Evolutionary conservation across 768 basidiomycete species (phyloP).

Genomic region (Tephrocybe sp.): DNA sequence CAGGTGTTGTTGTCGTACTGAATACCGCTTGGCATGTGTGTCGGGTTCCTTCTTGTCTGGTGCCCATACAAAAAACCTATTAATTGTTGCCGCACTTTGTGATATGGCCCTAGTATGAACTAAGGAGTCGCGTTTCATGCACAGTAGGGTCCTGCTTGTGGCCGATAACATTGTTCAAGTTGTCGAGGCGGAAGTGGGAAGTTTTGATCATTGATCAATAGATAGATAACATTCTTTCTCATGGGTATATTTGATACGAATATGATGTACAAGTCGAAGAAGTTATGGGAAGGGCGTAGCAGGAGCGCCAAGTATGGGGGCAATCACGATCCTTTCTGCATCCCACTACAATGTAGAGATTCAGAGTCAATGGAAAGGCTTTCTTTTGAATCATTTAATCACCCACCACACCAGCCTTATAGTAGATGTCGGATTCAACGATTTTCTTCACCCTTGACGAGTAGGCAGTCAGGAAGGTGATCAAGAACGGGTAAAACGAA

Average conservation of each 20-base stretch:
- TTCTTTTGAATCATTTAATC: background rate
- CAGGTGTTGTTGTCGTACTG: slow-evolving; percentile 47
- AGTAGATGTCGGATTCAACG: slow-evolving; percentile 43
- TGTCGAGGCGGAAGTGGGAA: background rate
- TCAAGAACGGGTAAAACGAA: background rate
- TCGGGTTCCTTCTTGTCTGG: slow-evolving; percentile 51
- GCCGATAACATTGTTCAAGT: background rate
- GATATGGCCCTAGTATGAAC: slow-evolving; percentile 8
- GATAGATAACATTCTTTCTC: background rate
- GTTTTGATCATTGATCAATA: background rate
- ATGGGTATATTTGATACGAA: background rate
- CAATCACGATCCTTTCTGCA: slow-evolving; percentile 48
- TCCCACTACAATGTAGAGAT: slow-evolving; percentile 52
- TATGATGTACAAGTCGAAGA: background rate
- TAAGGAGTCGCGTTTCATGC: background rate
- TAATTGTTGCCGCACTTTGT: slow-evolving; percentile 5
- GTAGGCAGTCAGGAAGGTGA: background rate
- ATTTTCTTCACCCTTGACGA: slow-evolving; percentile 34
- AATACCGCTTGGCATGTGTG: slow-evolving; percentile 41
- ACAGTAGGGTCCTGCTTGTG: slow-evolving; percentile 2
- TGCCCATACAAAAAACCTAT: slow-evolving; percentile 53
- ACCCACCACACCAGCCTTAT: slow-evolving; percentile 40
- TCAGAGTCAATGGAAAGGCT: background rate
- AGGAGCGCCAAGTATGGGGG: slow-evolving; percentile 43
- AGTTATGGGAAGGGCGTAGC: slow-evolving; percentile 20